Conservation (phyloP, 306 rosid species). For the Malus fusca region DNA sequence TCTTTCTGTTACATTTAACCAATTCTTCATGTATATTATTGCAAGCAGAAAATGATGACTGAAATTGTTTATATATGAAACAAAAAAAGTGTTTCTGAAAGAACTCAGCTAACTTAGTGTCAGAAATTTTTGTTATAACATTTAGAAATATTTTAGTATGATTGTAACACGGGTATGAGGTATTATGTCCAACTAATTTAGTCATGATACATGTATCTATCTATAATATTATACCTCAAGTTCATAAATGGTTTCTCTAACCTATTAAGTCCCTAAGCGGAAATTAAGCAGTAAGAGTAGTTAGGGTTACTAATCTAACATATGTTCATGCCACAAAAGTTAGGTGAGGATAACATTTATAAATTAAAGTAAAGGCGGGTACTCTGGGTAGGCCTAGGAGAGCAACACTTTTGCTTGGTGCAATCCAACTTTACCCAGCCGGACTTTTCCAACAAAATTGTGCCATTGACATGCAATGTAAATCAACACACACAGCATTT, state of each 20-base stretch:
- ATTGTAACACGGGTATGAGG: neutral
- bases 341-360: neutral
- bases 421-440: neutral
- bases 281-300: neutral
- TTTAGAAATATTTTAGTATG: neutral
- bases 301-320: neutral
- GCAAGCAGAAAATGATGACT: neutral
- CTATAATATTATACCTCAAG: too few species aligned
- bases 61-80: neutral
- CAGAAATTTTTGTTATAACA: neutral
- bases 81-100: neutral
- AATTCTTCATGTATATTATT: neutral
- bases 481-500: neutral
- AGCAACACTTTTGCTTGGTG: neutral
- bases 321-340: neutral
- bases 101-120: neutral
- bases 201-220: neutral
- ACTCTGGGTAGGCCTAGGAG: neutral
- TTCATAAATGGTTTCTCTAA: too few species aligned
- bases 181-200: too few species aligned
- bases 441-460: neutral
- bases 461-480: neutral
- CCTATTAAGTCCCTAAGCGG: neutral
- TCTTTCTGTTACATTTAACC: neutral
- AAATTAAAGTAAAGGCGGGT: neutral